Conservation (phyloP, 2,329 filamentous ascomycete species). For the Ophiostoma novo-ulmi region DNA sequence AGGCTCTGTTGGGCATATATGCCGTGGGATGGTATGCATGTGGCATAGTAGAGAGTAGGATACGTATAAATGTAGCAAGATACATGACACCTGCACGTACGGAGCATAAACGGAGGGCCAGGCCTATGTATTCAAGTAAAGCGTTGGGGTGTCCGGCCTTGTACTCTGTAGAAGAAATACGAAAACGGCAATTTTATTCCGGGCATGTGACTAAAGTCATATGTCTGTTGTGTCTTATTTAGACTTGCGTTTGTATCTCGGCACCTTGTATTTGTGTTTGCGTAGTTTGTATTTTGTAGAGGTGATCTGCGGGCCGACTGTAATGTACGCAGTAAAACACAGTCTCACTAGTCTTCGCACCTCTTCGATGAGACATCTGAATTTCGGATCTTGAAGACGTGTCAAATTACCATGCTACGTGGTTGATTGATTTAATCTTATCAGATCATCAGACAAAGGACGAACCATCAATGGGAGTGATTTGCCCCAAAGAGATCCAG, state of each 20-base stretch:
- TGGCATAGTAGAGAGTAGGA: too few species aligned
- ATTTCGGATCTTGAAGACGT: background rate
- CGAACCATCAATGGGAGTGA: background rate
- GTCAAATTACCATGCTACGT: background rate
- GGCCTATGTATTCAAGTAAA: background rate
- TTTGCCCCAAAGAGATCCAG: background rate
- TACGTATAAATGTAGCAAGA: background rate
- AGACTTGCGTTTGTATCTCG: background rate
- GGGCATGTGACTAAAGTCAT: background rate
- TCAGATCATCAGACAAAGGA: conserved; percentile 13
- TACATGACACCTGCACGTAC: background rate
- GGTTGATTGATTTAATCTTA: conserved; percentile 6
- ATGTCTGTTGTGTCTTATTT: conserved; percentile 7
- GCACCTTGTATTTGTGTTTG: background rate
- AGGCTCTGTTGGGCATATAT: conserved; percentile 5
- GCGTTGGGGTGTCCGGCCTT: background rate
- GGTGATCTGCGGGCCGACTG: background rate
- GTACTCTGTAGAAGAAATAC: background rate
- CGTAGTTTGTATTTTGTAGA: background rate
- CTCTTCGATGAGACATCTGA: too few species aligned
- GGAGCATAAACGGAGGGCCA: background rate
- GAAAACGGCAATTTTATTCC: background rate
- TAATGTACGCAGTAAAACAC: too few species aligned
- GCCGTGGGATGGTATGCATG: background rate
- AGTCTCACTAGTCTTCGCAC: too few species aligned